These are phyloP conservation scores for Dioscorea cayenensis DNA, from an alignment of 116 monocot species.

Conservation along the genomic window DNA sequence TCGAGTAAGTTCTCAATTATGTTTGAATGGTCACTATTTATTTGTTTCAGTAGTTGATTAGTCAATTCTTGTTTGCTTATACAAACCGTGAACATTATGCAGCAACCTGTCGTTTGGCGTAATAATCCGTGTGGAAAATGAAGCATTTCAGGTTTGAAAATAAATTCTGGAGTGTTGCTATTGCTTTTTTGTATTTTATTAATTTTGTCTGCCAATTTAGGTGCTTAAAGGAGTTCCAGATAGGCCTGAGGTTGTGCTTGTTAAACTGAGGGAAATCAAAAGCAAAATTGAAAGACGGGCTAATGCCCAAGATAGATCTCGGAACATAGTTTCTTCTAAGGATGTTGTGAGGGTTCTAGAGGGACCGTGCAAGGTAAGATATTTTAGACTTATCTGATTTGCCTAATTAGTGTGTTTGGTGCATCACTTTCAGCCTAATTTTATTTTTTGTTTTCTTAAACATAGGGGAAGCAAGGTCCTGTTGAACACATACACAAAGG, in stretches of 20 bases:
- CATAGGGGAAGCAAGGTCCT: slow-evolving; percentile 84
- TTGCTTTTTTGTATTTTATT: not conserved
- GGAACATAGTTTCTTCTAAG: slow-evolving; percentile 60
- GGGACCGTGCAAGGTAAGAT: slow-evolving; percentile 77
- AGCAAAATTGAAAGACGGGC: slow-evolving; percentile 67
- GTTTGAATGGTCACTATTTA: not conserved
- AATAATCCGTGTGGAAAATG: slow-evolving; percentile 87
- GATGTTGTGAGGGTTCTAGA: slow-evolving; percentile 93
- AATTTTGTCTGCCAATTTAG: slow-evolving; percentile 19
- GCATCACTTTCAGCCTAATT: not conserved
- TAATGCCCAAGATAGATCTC: slow-evolving; percentile 70
- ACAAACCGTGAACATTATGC: slow-evolving; percentile 19
- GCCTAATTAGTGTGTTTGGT: not conserved
- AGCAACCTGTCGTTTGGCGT: slow-evolving; percentile 90
- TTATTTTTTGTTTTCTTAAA: slow-evolving; percentile 13
- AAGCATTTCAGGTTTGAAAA: slow-evolving; percentile 75
- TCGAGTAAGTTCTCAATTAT: slow-evolving; percentile 50
- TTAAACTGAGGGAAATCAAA: slow-evolving; percentile 88
- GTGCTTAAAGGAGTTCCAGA: slow-evolving; percentile 95
- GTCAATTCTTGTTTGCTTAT: slow-evolving; percentile 8
- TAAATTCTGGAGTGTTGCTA: not conserved
- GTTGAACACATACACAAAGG: slow-evolving; percentile 88
- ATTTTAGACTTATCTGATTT: not conserved
- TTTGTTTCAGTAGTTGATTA: not conserved
- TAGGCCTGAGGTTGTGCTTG: slow-evolving; percentile 81